Evolutionary conservation across 306 rosid genomes (phyloP).

Genomic region (Begonia masoniana): DNA sequence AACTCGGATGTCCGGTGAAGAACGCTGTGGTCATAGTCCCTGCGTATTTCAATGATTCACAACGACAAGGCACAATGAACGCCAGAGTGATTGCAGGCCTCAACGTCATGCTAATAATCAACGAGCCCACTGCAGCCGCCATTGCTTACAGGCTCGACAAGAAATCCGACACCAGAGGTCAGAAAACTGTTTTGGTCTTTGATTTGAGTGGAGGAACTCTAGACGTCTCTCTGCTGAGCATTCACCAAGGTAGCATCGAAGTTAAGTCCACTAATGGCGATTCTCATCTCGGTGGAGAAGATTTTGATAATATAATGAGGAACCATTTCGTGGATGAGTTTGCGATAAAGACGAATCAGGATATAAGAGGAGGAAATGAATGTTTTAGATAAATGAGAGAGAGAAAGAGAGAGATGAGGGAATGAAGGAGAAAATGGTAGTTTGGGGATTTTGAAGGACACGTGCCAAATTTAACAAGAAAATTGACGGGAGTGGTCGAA

Average conservation of each 20-base stretch:
- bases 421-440: too few relatives aligned
- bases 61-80: conserved; percentile 3
- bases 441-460: too few relatives aligned
- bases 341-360: conserved; percentile 1
- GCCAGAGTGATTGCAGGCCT: background rate
- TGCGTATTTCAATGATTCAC: conserved; percentile 6
- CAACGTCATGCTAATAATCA: conserved; percentile 7
- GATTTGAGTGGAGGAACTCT: conserved; percentile 7
- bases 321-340: background rate
- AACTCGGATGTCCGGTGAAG: background rate
- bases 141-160: conserved; percentile 4
- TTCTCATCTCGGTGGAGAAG: conserved; percentile 10
- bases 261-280: conserved; percentile 5
- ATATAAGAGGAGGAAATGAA: conserved; percentile 2
- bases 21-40: conserved; percentile 4
- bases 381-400: too few relatives aligned
- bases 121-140: conserved; percentile 4
- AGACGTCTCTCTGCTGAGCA: background rate
- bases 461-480: too few relatives aligned
- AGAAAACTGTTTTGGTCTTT: conserved; percentile 7
- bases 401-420: too few relatives aligned
- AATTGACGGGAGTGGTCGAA: too few relatives aligned
- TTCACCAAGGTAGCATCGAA: background rate
- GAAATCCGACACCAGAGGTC: background rate
- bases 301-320: conserved; percentile 5